A percentile compares a stretch with the other conserved stretches of the same genome.
Evolutionary conservation across 2,329 filamentous ascomycete species (phyloP).

Genomic region (Fusarium ambrosium): DNA sequence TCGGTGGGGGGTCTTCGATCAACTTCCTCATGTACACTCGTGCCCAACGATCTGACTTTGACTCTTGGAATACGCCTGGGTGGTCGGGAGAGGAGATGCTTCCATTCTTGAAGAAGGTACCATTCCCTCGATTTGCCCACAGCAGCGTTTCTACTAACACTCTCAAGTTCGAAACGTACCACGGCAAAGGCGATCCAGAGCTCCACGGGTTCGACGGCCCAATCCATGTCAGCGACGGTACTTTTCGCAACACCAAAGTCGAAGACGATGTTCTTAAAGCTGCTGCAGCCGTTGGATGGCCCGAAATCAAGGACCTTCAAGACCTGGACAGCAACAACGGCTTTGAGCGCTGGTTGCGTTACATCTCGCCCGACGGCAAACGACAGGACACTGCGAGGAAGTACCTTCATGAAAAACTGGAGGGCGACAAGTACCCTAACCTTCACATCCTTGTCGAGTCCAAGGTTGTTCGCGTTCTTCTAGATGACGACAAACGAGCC

Average conservation of each 20-base stretch:
- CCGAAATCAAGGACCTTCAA: slow-evolving; percentile 67
- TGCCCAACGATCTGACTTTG: slow-evolving; percentile 50
- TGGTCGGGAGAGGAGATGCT: slow-evolving; percentile 52
- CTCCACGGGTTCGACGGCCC: slow-evolving; percentile 69
- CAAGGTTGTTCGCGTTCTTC: slow-evolving; percentile 68
- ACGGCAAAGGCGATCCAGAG: slow-evolving; percentile 58
- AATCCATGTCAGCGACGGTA: slow-evolving; percentile 66
- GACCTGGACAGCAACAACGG: slow-evolving; percentile 58
- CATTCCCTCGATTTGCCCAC: accelerated
- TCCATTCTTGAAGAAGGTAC: slow-evolving; percentile 51
- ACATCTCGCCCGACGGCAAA: slow-evolving; percentile 62
- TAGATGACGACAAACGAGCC: slow-evolving; percentile 65
- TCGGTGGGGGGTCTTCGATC: slow-evolving; percentile 51
- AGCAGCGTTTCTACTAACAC: not conserved
- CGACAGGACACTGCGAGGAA: slow-evolving; percentile 70
- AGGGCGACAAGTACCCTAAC: slow-evolving; percentile 62
- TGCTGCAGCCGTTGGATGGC: slow-evolving; percentile 61
- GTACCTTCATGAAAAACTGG: slow-evolving; percentile 56
- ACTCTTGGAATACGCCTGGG: slow-evolving; percentile 52
- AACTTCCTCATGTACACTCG: slow-evolving; percentile 53
- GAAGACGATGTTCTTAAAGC: slow-evolving; percentile 66
- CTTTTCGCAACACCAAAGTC: slow-evolving; percentile 55
- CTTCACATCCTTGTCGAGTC: slow-evolving; percentile 71
- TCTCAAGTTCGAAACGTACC: slow-evolving; percentile 67
- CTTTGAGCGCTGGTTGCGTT: slow-evolving; percentile 52